Percentiles rank a stretch among this genome's conserved stretches.
phyloP scores from a whole-genome alignment of 2,329 filamentous ascomycete genomes.

The Aureobasidium sp. region DNA sequence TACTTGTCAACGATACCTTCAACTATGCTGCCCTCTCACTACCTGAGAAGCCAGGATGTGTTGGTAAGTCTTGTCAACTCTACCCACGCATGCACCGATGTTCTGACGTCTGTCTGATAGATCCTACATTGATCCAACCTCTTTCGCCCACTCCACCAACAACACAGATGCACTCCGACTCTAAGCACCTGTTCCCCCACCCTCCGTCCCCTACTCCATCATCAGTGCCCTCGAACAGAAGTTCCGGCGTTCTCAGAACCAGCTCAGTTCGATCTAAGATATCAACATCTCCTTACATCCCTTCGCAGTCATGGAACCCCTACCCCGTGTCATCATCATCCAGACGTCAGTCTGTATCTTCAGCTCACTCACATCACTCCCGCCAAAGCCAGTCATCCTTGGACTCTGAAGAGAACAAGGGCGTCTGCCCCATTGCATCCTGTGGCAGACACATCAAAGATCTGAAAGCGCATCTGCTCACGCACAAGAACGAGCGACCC shows the following conservation, averaged over 20 bases:
- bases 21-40: conserved; percentile 42
- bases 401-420: conserved; percentile 45
- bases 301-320: conserved; percentile 40
- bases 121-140: conserved; percentile 51
- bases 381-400: conserved; percentile 43
- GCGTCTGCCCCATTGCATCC: conserved; percentile 70
- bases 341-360: conserved; percentile 61
- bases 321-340: conserved; percentile 33
- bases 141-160: conserved; percentile 34
- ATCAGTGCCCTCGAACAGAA: conserved; percentile 31
- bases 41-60: conserved; percentile 37
- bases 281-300: conserved; percentile 5
- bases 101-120: conserved; percentile 27
- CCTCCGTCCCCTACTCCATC: conserved; percentile 58
- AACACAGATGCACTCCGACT: conserved; percentile 30
- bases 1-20: conserved; percentile 49
- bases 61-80: conserved; percentile 41
- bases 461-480: conserved; percentile 88
- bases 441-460: conserved; percentile 86
- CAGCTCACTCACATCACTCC: conserved; percentile 58
- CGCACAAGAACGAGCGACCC: conserved; percentile 80
- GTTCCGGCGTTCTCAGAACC: conserved; percentile 55
- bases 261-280: conserved; percentile 36
- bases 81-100: conserved; percentile 13
- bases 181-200: conserved; percentile 33